Percentiles rank a stretch among this genome's conserved stretches.
These are phyloP conservation scores for Populus hybrid DNA, from an alignment of 441 rosid genomes.

Conservation along the genomic window DNA sequence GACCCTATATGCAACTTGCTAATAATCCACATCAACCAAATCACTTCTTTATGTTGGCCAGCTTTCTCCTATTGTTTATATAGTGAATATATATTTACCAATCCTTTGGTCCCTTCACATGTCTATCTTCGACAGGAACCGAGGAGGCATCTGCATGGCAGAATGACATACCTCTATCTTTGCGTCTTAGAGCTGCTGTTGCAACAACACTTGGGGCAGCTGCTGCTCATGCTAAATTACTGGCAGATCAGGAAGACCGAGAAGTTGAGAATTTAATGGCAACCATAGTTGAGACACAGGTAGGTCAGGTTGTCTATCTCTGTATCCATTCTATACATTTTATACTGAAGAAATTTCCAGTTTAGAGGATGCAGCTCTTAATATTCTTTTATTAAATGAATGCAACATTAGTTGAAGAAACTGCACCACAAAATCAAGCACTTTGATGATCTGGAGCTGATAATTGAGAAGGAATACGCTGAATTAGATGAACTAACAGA, in stretches of 20 bases:
- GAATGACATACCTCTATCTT: conserved; percentile 53
- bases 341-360: background rate
- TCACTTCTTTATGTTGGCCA: background rate
- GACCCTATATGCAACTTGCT: background rate
- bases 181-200: conserved; percentile 74
- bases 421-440: conserved; percentile 61
- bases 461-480: conserved; percentile 72
- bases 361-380: conserved; percentile 6
- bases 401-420: conserved; percentile 55
- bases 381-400: conserved; percentile 9
- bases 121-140: conserved; percentile 29
- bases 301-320: conserved; percentile 22
- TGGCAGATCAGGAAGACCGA: conserved; percentile 81
- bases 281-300: conserved; percentile 69
- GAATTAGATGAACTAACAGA: conserved; percentile 56
- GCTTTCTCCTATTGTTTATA: background rate
- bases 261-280: conserved; percentile 67
- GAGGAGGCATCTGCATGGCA: conserved; percentile 30
- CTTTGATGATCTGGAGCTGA: conserved; percentile 58
- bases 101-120: conserved; percentile 8
- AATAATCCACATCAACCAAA: background rate
- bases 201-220: conserved; percentile 80
- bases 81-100: background rate
- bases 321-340: conserved; percentile 9
- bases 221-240: conserved; percentile 73